phyloP scores from a whole-genome alignment of 805 yeast genomes.

The Millerozyma miso region DNA sequence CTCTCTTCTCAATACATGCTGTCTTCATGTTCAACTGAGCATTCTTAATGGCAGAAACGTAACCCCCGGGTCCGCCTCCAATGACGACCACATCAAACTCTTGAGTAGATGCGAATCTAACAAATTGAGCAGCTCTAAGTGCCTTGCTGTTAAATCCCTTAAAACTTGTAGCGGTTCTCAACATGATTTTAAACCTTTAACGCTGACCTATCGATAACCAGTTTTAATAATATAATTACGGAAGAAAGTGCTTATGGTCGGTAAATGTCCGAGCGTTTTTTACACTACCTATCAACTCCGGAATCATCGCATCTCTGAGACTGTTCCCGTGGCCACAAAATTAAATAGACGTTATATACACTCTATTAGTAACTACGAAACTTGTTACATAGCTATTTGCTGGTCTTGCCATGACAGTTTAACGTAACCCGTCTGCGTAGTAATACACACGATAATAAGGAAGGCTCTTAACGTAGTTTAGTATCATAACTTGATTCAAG shows the following conservation, averaged over 20 bases:
- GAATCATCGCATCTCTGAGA: neutral
- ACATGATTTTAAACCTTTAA: conserved; percentile 5
- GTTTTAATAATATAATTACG: neutral
- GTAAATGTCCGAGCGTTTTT: conserved; percentile 1
- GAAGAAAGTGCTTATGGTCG: conserved; percentile 1
- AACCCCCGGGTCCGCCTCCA: conserved; percentile 99
- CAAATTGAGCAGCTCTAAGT: conserved; percentile 25
- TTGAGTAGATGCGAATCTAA: conserved; percentile 40
- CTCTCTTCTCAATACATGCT: conserved; percentile 97
- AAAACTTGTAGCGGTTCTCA: conserved; percentile 7
- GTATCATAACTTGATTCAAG: no score
- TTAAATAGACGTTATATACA: no score
- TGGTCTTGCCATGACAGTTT: no score
- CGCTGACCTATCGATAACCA: neutral
- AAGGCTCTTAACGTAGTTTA: no score
- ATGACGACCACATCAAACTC: conserved; percentile 87
- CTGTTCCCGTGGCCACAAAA: neutral
- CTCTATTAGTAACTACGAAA: no score
- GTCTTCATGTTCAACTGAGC: conserved; percentile 94
- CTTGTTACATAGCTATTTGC: no score
- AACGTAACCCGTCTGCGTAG: no score
- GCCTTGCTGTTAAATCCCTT: conserved; percentile 5
- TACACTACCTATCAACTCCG: neutral
- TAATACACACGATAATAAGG: no score
- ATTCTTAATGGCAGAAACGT: conserved; percentile 97